Conservation (phyloP, 352 stramenopile genomes). For the Pythium aristosporum region DNA sequence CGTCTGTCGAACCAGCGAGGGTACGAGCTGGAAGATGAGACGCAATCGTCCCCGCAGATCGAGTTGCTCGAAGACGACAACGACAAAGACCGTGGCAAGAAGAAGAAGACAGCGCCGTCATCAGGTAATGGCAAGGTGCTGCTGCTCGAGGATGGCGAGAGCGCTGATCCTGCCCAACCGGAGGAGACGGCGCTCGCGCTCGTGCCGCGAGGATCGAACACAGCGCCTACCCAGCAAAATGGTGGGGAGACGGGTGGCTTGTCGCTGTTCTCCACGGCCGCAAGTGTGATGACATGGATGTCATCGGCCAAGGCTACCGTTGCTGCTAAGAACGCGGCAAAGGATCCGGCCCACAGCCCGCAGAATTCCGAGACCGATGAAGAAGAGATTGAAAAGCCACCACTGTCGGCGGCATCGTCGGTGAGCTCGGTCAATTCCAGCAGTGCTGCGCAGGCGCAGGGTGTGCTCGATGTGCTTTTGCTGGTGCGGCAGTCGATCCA, state of each 20-base stretch:
- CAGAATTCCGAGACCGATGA: conserved; percentile 77
- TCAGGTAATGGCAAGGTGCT: conserved; percentile 19
- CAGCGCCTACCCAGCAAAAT: conserved; percentile 1
- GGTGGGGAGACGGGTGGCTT: conserved; percentile 27
- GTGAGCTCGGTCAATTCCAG: conserved; percentile 56
- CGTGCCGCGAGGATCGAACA: conserved; percentile 15
- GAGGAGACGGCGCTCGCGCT: conserved; percentile 17
- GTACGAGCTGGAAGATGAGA: conserved; percentile 20
- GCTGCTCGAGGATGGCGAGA: conserved; percentile 21
- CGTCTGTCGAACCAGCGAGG: conserved; percentile 16
- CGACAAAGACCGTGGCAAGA: conserved; percentile 1
- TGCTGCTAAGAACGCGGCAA: conserved; percentile 8
- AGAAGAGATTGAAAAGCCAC: conserved; percentile 67
- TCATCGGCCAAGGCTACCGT: conserved; percentile 43
- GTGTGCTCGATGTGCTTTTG: conserved; percentile 73
- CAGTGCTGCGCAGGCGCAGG: conserved; percentile 44
- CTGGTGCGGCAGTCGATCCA: conserved; percentile 86
- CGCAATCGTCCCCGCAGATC: conserved; percentile 17
- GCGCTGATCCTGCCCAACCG: not conserved
- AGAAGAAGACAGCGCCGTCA: conserved; percentile 8
- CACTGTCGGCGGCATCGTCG: conserved; percentile 53
- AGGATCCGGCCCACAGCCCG: conserved; percentile 35
- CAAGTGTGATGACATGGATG: conserved; percentile 67
- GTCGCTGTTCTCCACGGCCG: conserved; percentile 43
- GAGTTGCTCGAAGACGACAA: conserved; percentile 24